Evolutionary conservation across 2,329 filamentous ascomycete genomes (phyloP).

Genomic region (Pseudogymnoascus sp.): DNA sequence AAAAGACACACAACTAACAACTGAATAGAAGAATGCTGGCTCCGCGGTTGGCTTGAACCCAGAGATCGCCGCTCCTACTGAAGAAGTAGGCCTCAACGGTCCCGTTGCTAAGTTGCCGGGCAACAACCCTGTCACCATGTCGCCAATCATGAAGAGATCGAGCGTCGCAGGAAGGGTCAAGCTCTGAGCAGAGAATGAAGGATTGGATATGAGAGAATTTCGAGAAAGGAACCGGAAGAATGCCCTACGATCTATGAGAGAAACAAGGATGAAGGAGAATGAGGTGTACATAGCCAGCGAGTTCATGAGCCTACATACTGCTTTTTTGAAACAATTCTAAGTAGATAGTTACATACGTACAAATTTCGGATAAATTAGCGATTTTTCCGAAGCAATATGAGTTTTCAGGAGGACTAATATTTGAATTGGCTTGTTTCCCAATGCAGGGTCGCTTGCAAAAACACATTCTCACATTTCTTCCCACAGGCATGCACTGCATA

Average conservation of each 20-base stretch:
- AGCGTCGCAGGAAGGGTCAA: background rate
- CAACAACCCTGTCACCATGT: slow-evolving; percentile 13
- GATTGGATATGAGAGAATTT: background rate
- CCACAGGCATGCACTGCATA: too few species aligned
- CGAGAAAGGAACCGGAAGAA: background rate
- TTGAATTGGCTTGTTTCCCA: too few species aligned
- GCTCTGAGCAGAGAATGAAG: background rate
- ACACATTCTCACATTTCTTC: too few species aligned
- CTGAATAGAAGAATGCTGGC: background rate
- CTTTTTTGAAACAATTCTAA: background rate
- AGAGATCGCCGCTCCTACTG: slow-evolving; percentile 10
- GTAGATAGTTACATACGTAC: background rate
- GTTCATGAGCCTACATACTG: background rate
- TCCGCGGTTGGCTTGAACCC: background rate
- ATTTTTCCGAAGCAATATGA: too few species aligned
- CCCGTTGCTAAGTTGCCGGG: slow-evolving; percentile 16
- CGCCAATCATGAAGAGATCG: background rate
- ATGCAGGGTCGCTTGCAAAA: too few species aligned
- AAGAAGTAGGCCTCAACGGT: slow-evolving; percentile 17
- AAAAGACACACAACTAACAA: background rate
- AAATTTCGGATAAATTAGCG: background rate
- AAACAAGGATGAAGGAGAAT: background rate
- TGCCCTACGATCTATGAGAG: background rate
- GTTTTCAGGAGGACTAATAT: too few species aligned
- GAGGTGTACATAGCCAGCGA: background rate